Percentiles rank a stretch among this genome's conserved stretches.
Evolutionary conservation across 1,284 basidiomycete genomes (phyloP).

Genomic region (Uromyces viciae-fabae): DNA sequence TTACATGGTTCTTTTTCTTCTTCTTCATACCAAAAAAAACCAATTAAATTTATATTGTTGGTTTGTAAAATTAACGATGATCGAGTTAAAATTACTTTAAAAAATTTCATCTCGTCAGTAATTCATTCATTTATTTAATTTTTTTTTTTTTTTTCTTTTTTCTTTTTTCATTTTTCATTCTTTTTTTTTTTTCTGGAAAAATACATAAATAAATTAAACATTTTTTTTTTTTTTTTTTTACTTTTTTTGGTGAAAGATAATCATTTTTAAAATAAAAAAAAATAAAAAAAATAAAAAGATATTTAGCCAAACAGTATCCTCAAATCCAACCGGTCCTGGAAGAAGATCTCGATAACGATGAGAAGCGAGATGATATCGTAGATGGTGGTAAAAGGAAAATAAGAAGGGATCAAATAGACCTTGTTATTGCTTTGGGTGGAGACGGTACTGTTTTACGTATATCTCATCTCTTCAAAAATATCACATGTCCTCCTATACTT

Average conservation of each 20-base stretch:
- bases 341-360: slow-evolving; percentile 56
- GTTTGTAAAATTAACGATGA: no score
- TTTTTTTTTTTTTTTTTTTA: neutral
- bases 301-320: slow-evolving; percentile 60
- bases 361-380: slow-evolving; percentile 56
- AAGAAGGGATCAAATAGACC: no score
- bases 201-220: neutral
- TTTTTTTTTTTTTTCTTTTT: neutral
- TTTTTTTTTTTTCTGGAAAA: neutral
- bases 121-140: no score
- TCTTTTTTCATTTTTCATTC: neutral
- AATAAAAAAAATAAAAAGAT: neutral
- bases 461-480: slow-evolving; percentile 80
- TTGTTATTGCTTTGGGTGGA: slow-evolving; percentile 87
- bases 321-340: slow-evolving; percentile 73
- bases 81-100: no score
- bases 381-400: no score
- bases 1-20: no score
- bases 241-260: neutral
- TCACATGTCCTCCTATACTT: slow-evolving; percentile 86
- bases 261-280: neutral
- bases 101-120: no score
- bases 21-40: no score
- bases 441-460: slow-evolving; percentile 95
- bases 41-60: no score